phyloP scores from a whole-genome alignment of 2,329 filamentous ascomycete genomes.

The Hortaea werneckii region DNA sequence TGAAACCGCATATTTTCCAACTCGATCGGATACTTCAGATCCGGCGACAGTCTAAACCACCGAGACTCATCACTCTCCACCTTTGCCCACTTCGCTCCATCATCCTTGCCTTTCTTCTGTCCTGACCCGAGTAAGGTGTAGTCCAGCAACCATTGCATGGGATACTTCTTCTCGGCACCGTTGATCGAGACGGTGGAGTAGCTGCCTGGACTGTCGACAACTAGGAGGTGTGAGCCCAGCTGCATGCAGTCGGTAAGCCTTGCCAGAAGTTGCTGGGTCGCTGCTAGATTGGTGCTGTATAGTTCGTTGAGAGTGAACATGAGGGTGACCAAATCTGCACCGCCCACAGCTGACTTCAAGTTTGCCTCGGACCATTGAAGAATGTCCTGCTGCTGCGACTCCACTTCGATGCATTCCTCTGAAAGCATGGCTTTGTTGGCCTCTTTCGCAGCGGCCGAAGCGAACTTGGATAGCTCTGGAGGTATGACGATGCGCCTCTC shows the following conservation, averaged over 20 bases:
- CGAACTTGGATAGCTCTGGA: constrained; percentile 37
- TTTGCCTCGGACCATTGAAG: constrained; percentile 31
- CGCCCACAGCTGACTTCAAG: constrained; percentile 23
- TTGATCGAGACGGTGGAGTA: constrained; percentile 71
- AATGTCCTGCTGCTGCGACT: constrained; percentile 43
- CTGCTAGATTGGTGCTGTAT: constrained; percentile 64
- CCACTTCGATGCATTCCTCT: constrained; percentile 22
- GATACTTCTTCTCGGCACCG: constrained; percentile 55
- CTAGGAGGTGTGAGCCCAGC: constrained; percentile 59
- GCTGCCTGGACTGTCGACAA: constrained; percentile 87
- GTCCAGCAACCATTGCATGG: constrained; percentile 88
- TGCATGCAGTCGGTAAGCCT: constrained; percentile 51
- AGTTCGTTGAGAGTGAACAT: constrained; percentile 96
- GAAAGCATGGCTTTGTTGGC: constrained; percentile 30
- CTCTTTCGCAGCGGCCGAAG: constrained; percentile 35
- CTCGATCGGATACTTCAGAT: constrained; percentile 67
- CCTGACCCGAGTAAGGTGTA: constrained; percentile 53
- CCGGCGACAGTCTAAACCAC: constrained; percentile 66
- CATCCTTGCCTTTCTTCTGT: constrained; percentile 5
- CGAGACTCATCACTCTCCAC: constrained; percentile 63
- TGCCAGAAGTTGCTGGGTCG: constrained; percentile 68
- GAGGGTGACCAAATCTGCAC: constrained; percentile 55
- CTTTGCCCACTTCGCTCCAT: constrained; percentile 54
- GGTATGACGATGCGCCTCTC: constrained; percentile 45
- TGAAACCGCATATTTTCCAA: constrained; percentile 95